Evolutionary conservation across 2,329 filamentous ascomycete species (phyloP).

Genomic region (Alternaria sp.): DNA sequence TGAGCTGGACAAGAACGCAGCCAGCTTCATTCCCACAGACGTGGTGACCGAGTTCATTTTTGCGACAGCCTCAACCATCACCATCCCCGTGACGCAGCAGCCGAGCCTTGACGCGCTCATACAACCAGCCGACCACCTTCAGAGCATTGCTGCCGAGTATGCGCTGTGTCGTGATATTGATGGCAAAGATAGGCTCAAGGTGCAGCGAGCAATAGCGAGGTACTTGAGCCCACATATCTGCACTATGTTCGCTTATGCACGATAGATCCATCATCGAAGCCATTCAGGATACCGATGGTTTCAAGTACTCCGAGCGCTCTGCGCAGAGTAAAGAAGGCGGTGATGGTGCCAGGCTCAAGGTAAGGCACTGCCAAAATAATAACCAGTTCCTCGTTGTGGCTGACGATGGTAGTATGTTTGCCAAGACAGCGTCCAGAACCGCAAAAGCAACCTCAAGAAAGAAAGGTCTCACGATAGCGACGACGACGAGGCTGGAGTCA

Average conservation of each 20-base stretch:
- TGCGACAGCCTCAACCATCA: constrained; percentile 36
- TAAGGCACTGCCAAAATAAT: not conserved
- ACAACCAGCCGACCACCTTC: constrained; percentile 32
- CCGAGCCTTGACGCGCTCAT: constrained; percentile 32
- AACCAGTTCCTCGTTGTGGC: not conserved
- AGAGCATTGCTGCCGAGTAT: constrained; percentile 38
- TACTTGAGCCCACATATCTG: constrained; percentile 5
- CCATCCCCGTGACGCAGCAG: constrained; percentile 37
- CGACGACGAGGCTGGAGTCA: constrained; percentile 7
- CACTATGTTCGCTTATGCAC: constrained; percentile 6
- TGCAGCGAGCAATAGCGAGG: constrained; percentile 39
- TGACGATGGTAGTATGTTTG: constrained; percentile 34
- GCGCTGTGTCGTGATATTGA: constrained; percentile 35
- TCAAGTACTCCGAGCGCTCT: constrained; percentile 42
- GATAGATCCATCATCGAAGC: constrained; percentile 36
- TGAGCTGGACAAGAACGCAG: constrained; percentile 35
- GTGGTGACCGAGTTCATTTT: constrained; percentile 45
- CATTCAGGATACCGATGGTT: constrained; percentile 41
- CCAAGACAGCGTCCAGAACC: constrained; percentile 42
- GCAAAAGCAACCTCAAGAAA: constrained; percentile 33
- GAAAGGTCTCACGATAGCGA: constrained; percentile 18
- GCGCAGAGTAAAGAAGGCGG: constrained; percentile 35
- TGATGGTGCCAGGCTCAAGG: constrained; percentile 39
- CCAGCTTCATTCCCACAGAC: constrained; percentile 37
- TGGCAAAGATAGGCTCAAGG: constrained; percentile 35